phyloP scores from a whole-genome alignment of 169 alveolate species.

The Babesia caballi region DNA sequence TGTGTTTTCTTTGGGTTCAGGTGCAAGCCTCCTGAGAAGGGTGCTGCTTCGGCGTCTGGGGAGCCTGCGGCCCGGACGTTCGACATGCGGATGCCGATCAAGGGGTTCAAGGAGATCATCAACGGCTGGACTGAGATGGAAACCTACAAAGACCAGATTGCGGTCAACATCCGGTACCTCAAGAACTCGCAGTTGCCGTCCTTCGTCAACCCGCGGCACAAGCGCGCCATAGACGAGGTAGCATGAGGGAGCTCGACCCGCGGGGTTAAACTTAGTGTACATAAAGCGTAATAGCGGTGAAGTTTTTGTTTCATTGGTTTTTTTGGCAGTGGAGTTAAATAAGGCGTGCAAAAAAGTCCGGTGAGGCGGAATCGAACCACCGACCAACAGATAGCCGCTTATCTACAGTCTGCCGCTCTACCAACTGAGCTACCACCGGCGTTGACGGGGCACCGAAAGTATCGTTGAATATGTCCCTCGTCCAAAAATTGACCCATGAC shows the following conservation, averaged over 20 bases:
- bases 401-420: constrained; percentile 96
- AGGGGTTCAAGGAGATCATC: constrained; percentile 64
- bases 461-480: neutral
- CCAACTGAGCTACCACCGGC: constrained; percentile 96
- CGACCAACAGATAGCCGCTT: constrained; percentile 92
- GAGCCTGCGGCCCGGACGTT: constrained; percentile 28
- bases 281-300: too few relatives aligned
- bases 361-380: constrained; percentile 95
- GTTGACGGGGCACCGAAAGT: neutral
- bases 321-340: too few relatives aligned
- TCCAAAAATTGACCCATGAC: neutral
- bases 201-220: constrained; percentile 39
- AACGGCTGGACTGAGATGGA: constrained; percentile 65
- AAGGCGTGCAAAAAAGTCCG: constrained; percentile 74
- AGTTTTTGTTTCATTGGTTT: too few relatives aligned
- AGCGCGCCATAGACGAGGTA: constrained; percentile 38
- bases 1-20: constrained; percentile 65
- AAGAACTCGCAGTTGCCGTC: constrained; percentile 57
- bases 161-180: constrained; percentile 47
- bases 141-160: constrained; percentile 49
- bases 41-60: neutral
- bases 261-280: too few relatives aligned
- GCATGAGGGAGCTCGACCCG: neutral
- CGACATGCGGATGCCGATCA: constrained; percentile 57
- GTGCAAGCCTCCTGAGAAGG: constrained; percentile 8